Conservation (phyloP, 1,139 yeast species). For the Candida frijolesensis region DNA sequence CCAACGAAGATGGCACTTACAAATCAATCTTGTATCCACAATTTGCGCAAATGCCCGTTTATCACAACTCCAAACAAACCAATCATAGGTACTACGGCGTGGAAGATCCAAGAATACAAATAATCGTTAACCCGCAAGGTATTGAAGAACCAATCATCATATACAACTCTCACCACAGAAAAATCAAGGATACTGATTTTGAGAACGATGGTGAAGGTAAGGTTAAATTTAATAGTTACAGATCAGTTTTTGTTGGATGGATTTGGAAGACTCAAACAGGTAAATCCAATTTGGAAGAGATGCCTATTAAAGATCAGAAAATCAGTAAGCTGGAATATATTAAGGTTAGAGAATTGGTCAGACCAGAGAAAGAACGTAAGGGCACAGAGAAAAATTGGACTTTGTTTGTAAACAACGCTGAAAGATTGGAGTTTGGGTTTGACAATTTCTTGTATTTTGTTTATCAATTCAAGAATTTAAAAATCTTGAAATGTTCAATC, state of each 20-base stretch:
- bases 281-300: constrained; percentile 30
- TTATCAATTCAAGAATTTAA: constrained; percentile 28
- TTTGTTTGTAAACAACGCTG: constrained; percentile 25
- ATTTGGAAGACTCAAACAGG: constrained; percentile 43
- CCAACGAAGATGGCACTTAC: constrained; percentile 15
- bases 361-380: constrained; percentile 18
- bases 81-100: constrained; percentile 39
- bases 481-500: constrained; percentile 27
- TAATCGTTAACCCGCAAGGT: constrained; percentile 33
- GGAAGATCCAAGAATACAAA: constrained; percentile 48
- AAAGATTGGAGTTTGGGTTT: constrained; percentile 17
- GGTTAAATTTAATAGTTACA: constrained; percentile 19
- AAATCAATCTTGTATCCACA: constrained; percentile 25
- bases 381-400: constrained; percentile 36
- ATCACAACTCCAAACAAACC: constrained; percentile 27
- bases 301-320: constrained; percentile 13
- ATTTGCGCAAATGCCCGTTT: constrained; percentile 31
- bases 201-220: constrained; percentile 21
- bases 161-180: constrained; percentile 31
- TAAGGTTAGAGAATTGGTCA: constrained; percentile 27
- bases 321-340: constrained; percentile 21
- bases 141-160: constrained; percentile 33
- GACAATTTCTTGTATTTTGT: constrained; percentile 26
- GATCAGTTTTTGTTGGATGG: constrained; percentile 40
- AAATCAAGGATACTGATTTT: constrained; percentile 24